Base-by-base conservation (phyloP, 371 early-diverging fungal genomes). In the Nematocida minor region DNA sequence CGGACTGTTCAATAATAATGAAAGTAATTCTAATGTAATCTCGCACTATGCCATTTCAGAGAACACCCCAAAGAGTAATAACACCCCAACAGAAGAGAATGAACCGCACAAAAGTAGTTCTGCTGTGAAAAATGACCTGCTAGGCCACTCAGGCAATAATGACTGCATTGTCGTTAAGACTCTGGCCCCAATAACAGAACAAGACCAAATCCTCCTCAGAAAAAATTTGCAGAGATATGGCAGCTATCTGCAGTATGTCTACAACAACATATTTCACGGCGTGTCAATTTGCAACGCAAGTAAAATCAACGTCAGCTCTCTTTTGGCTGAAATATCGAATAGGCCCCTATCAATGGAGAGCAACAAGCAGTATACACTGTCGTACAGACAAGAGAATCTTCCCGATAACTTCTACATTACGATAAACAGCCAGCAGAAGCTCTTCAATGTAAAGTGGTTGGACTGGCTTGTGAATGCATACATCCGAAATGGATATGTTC, bases 331-430 rank as follows among this genome's bases (percentile, higher is more conserved):
- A 7, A 6, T 42, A 6, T 25, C 20, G 42, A 51, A 64, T 55
- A 34, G 11, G 34, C 11, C 29, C 38, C 7, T 48, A 11, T 29
- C 4, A 0, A 11, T 67, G 41, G 68, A 67, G 55, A 31, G 16
- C 7, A 67, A 55, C 55, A 34, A 7, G n/a, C 29, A 51, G 32
- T 70, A 70, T 32, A 14, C 47, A 18, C 36, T 60, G 20, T 18
- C 57, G 9, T 70, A 70, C 47, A 60, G 16, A 29, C 71, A 70
- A 29, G 27, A 25, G 11, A 40, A 53, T 27, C 40, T 70, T 1
- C 71, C 71, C 7, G 63, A 70, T 29, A 57, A 70, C 18, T 70
- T 62, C 29, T 60, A 60, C 31, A 36, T 41, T 20, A 41, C 29
- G 11, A 34, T 60, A 0, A 70, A 60, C 36, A 55, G 53, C 47